phyloP scores from a whole-genome alignment of 345 rosid genomes.

The Boechera divaricarpa region DNA sequence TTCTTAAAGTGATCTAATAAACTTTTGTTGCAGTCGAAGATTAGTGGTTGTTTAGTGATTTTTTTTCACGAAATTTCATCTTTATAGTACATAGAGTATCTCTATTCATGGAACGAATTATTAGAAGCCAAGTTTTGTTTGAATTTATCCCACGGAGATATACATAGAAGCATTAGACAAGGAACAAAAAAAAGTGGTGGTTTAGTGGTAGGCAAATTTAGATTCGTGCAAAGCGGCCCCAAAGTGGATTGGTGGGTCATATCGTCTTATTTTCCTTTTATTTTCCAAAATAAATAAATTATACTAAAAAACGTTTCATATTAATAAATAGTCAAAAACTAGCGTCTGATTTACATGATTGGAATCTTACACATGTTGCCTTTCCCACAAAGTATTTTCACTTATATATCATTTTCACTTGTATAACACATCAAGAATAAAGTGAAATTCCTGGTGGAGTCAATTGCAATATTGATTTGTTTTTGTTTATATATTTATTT shows the following conservation, averaged over 20 bases:
- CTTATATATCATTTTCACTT: neutral
- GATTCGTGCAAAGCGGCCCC: constrained; percentile 22
- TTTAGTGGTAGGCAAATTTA: constrained; percentile 32
- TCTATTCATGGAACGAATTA: neutral
- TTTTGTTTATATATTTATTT: neutral
- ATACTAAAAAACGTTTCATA: neutral
- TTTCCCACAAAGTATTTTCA: constrained; percentile 21
- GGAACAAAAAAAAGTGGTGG: neutral
- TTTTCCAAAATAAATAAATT: neutral
- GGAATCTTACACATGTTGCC: constrained; percentile 38
- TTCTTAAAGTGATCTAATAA: too few species aligned
- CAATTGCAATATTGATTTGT: neutral
- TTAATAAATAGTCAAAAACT: constrained; percentile 26
- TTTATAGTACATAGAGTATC: too few species aligned
- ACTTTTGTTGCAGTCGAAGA: too few species aligned
- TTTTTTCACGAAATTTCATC: too few species aligned
- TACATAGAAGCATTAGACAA: neutral
- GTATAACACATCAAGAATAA: constrained; percentile 12
- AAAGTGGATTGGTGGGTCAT: constrained; percentile 12
- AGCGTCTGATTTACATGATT: constrained; percentile 37
- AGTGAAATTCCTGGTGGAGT: constrained; percentile 7
- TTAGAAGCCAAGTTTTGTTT: neutral
- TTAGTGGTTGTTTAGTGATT: too few species aligned
- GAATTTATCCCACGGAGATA: too few species aligned
- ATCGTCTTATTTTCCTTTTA: neutral